Evolutionary conservation across 306 rosid genomes (phyloP).

Genomic region (Castanea crenata): DNA sequence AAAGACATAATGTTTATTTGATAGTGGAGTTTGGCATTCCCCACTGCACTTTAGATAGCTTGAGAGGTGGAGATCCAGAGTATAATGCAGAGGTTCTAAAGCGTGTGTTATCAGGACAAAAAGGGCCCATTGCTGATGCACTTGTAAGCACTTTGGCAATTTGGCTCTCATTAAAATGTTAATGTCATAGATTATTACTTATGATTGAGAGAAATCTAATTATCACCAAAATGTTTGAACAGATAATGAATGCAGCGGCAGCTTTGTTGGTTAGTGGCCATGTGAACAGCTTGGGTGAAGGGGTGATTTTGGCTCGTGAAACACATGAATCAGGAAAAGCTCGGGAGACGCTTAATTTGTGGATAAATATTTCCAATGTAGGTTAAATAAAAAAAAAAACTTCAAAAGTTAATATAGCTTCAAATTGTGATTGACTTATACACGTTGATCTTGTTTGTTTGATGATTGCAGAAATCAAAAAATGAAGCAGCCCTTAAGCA

Average conservation of each 20-base stretch:
- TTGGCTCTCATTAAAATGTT: not conserved
- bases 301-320: constrained; percentile 68
- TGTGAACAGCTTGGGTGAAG: constrained; percentile 66
- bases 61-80: constrained; percentile 79
- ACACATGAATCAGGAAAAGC: constrained; percentile 81
- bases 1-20: constrained; percentile 9
- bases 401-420: constrained; percentile 1
- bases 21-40: constrained; percentile 89
- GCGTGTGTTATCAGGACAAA: constrained; percentile 81
- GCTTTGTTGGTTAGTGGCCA: constrained; percentile 67
- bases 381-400: constrained; percentile 20
- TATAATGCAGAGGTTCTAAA: constrained; percentile 67
- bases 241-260: constrained; percentile 91
- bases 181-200: not conserved
- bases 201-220: not conserved
- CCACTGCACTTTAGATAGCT: constrained; percentile 65
- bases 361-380: constrained; percentile 65
- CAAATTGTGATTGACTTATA: not conserved
- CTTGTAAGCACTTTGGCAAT: constrained; percentile 49
- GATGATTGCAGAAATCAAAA: constrained; percentile 45
- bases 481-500: not conserved
- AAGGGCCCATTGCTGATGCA: constrained; percentile 80
- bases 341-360: constrained; percentile 59
- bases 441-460: constrained; percentile 2
- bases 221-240: constrained; percentile 17